Percentiles rank a stretch among this genome's conserved stretches.
Conservation (phyloP, 2,329 filamentous ascomycete genomes). For the Lasiodiplodia theobromae region DNA sequence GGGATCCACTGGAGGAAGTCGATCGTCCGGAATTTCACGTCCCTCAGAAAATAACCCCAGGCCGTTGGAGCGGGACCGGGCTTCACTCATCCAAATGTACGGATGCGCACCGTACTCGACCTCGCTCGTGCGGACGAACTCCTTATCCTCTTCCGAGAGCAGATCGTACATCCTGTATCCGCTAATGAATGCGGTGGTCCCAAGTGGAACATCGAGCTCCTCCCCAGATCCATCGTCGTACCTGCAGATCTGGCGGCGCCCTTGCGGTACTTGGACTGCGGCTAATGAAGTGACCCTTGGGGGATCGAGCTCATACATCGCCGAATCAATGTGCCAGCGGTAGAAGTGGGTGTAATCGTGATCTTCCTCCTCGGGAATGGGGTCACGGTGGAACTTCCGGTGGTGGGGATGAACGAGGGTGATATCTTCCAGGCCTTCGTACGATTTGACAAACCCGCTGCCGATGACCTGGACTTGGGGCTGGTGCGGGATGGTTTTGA, state of each 20-base stretch:
- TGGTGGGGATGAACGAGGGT: conserved; percentile 78
- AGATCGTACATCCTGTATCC: conserved; percentile 74
- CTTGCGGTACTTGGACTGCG: conserved; percentile 74
- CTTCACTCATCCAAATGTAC: conserved; percentile 80
- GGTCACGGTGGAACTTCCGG: conserved; percentile 73
- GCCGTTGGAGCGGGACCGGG: conserved; percentile 72
- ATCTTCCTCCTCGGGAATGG: conserved; percentile 67
- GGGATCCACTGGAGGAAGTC: conserved; percentile 71
- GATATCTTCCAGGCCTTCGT: conserved; percentile 74
- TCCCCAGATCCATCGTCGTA: conserved; percentile 77
- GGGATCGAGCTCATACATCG: conserved; percentile 76
- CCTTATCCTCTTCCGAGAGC: conserved; percentile 70
- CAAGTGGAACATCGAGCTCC: conserved; percentile 71
- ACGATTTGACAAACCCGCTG: conserved; percentile 72
- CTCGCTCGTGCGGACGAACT: conserved; percentile 70
- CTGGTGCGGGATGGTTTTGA: conserved; percentile 81
- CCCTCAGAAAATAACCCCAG: conserved; percentile 74
- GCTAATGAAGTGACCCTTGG: conserved; percentile 76
- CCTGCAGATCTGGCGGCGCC: conserved; percentile 69
- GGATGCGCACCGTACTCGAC: conserved; percentile 81
- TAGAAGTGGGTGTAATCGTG: conserved; percentile 69
- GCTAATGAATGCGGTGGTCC: conserved; percentile 78
- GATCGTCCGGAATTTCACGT: conserved; percentile 64
- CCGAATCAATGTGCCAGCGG: conserved; percentile 82
- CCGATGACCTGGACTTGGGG: conserved; percentile 83